A percentile compares a stretch with the other conserved stretches of the same genome.
Evolutionary conservation across 2,329 filamentous ascomycete genomes (phyloP).

Genomic region (Ascochyta lentis): DNA sequence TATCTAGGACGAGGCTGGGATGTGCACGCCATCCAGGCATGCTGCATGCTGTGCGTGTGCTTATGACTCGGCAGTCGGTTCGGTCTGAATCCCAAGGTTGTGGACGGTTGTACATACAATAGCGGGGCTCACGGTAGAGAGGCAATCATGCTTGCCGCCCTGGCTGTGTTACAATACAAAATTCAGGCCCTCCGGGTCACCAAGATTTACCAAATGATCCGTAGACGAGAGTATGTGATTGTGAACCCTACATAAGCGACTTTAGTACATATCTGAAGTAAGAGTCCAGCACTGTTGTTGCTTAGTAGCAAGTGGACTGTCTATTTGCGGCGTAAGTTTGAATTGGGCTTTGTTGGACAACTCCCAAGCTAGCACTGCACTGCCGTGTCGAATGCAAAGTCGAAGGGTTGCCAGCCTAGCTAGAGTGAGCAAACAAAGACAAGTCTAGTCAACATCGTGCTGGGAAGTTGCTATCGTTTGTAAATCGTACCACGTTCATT

Average conservation of each 20-base stretch:
- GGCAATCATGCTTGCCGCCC: not conserved
- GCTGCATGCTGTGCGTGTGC: conserved; percentile 2
- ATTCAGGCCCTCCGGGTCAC: not conserved
- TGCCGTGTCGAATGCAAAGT: not conserved
- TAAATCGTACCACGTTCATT: conserved; percentile 3
- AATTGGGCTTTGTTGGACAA: not conserved
- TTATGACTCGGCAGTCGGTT: not conserved
- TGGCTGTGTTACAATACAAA: not conserved
- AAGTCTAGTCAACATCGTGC: not conserved
- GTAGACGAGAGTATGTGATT: not conserved
- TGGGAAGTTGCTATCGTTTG: not conserved
- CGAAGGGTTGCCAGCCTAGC: not conserved
- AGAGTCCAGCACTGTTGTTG: too few species aligned
- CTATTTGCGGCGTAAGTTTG: not conserved
- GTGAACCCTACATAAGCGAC: not conserved
- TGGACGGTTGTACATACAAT: not conserved
- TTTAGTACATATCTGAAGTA: not conserved
- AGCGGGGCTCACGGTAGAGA: not conserved
- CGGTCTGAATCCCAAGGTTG: not conserved
- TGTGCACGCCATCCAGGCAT: conserved; percentile 3
- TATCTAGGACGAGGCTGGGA: not conserved
- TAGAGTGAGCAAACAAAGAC: not conserved
- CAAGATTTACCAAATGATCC: too few species aligned
- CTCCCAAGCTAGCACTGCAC: not conserved
- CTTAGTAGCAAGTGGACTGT: not conserved